Base-by-base conservation (phyloP, 768 basidiomycete species). In the Lactarius akahatsu region DNA sequence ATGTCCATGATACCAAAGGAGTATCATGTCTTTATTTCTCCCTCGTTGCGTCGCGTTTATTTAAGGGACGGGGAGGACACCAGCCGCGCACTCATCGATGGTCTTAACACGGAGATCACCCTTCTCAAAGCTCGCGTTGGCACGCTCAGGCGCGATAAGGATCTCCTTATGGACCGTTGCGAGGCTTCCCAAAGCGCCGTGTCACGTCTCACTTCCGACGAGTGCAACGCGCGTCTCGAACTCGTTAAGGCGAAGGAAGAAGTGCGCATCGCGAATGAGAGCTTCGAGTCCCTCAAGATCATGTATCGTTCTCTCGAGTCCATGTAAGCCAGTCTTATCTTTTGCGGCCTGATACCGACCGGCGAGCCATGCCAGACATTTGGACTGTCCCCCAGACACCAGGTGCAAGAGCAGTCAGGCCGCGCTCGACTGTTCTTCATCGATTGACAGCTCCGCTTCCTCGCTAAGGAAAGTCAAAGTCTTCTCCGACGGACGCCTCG, bases 1-100 rank as follows among this genome's bases (percentile, higher is more conserved):
- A 30, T 69, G 20, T 30, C 41, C 16, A 20, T 57, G 38, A 52
- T 71, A 40, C 70, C 62, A 16, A 47, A 26, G 38, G 62, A 71
- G 26, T 69, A 65, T 30, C 63, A 63, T 15, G 18, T 55, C 6
- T 70, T 66, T 40, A 59, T 66, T 41, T n/a, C 8, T 5, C 63
- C 69, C 7, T 38, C 60, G 4, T 52, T 70, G 23, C 70, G 68
- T 50, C 68, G 64, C 40, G 41, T 70, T 4, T 66, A 66, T 50
- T 6, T 66, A 4, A 43, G 32, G 34, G 52, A 58, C 15, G 18
- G 16, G 23, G 55, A 40, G 10, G 60, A 36, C 11, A 54, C 36
- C 23, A 36, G 32, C 10, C 26, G 7, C 11, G 38, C 55, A 3
- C 9, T 40, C 11, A 41, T 67, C 18, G 59, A 62, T 16, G 11